A percentile compares a stretch with the other conserved stretches of the same genome.
These are phyloP conservation scores for Groenewaldozyma salmanticensis DNA, from an alignment of 805 yeast genomes.

Conservation along the genomic window DNA sequence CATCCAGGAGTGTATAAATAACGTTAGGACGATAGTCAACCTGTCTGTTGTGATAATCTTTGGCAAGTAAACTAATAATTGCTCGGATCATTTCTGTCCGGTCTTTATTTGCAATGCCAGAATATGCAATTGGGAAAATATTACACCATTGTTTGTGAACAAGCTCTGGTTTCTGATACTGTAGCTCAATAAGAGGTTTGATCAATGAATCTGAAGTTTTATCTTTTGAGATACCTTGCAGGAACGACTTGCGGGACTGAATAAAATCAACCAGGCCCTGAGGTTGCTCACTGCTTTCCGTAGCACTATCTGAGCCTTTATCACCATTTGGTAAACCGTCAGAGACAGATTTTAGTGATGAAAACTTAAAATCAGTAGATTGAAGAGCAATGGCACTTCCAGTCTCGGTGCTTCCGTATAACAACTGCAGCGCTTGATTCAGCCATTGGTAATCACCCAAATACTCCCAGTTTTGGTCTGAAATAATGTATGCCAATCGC, in stretches of 20 bases:
- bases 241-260: constrained; percentile 23
- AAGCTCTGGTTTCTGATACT: constrained; percentile 70
- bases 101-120: constrained; percentile 67
- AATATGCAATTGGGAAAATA: constrained; percentile 72
- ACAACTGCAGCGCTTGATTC: constrained; percentile 80
- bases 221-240: constrained; percentile 24
- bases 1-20: constrained; percentile 72
- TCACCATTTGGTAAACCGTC: constrained; percentile 3
- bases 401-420: constrained; percentile 66
- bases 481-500: constrained; percentile 74
- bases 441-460: constrained; percentile 91
- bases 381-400: constrained; percentile 38
- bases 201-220: constrained; percentile 53
- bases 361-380: constrained; percentile 32
- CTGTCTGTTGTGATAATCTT: constrained; percentile 90
- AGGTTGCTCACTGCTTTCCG: constrained; percentile 15
- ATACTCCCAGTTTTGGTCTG: constrained; percentile 96
- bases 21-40: constrained; percentile 80
- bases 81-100: constrained; percentile 77
- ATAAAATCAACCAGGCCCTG: constrained; percentile 28
- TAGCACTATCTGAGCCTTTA: constrained; percentile 14
- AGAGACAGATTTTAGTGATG: constrained; percentile 16
- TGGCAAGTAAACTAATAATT: constrained; percentile 67
- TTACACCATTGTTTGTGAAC: constrained; percentile 78
- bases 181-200: constrained; percentile 66